Evolutionary conservation across 306 rosid genomes (phyloP), one percentile per base, ranked within the genome.

Genomic region (Cicer yamashitae): DNA sequence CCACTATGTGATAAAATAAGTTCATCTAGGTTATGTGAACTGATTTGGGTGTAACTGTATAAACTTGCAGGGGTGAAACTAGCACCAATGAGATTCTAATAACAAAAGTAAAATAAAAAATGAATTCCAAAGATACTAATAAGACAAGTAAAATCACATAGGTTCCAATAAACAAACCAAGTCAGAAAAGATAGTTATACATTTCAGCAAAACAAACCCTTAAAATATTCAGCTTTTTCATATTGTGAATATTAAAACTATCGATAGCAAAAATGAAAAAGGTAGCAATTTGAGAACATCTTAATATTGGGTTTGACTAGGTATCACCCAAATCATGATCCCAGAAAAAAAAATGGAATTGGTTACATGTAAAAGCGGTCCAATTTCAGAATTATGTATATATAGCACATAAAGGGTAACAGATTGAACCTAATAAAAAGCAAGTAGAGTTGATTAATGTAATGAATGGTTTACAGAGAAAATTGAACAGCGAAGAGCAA

Each of bases 151-250:
- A 15, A 25, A 14, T 59, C 8, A 50, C 46, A 57, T 40, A 47
- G 71, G 57, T 77, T 77, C 44, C 77, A 73, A 72, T 43, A 71
- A 48, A 77, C 52, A 77, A 40, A 77, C 44, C 22, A 70, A 56
- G 53, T 40, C n/a, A 15, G 25, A 34, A 4, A 57, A 56, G 8
- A 10, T 38, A 45, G 67, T 50, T 38, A 39, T 44, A 44, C 39
- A 64, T 45, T 54, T 37, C 48, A 3, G 0, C 11, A 10, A 69
- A 14, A 6, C 14, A 57, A 13, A 20, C 53, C 76, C 53, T 74
- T 3, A 18, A 10, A 14, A 7, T 52, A 9, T 37, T 3, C 6
- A 53, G 41, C 20, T 65, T 54, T 63, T 68, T 13, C 8, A 73
- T 67, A 20, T 9, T 48, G 65, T n/a, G 70, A 66, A 73, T 22